A percentile compares a stretch with the other conserved stretches of the same genome.
phyloP scores from a whole-genome alignment of 495 filamentous ascomycete genomes.

The Hypoxylon lenormandii region DNA sequence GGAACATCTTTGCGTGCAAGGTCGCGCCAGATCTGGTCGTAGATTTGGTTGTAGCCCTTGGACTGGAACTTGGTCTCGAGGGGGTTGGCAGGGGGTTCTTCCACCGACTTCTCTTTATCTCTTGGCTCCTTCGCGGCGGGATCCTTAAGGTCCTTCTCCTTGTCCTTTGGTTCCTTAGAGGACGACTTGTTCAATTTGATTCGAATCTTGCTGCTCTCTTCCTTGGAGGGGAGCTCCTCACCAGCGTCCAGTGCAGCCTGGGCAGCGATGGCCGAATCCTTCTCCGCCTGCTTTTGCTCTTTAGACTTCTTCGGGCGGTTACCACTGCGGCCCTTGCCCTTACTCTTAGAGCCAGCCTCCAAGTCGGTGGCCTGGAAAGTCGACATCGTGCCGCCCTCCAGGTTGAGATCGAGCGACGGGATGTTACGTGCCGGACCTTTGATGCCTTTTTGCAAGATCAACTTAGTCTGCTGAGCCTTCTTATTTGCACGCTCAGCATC shows the following conservation, averaged over 20 bases:
- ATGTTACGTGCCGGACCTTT: slow-evolving; percentile 83
- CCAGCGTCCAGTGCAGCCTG: slow-evolving; percentile 86
- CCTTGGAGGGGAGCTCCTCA: slow-evolving; percentile 78
- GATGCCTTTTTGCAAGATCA: slow-evolving; percentile 84
- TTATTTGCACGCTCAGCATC: slow-evolving; percentile 87
- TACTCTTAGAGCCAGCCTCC: slow-evolving; percentile 68
- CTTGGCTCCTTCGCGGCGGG: slow-evolving; percentile 70
- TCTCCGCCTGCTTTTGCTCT: slow-evolving; percentile 95
- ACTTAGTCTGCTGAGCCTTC: slow-evolving; percentile 85
- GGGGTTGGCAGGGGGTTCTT: slow-evolving; percentile 59
- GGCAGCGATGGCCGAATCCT: slow-evolving; percentile 89
- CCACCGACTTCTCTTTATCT: slow-evolving; percentile 74
- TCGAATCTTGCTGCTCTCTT: slow-evolving; percentile 72
- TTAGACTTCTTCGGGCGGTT: slow-evolving; percentile 86
- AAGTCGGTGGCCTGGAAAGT: slow-evolving; percentile 78
- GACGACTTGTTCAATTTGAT: slow-evolving; percentile 66
- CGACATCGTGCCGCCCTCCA: slow-evolving; percentile 88
- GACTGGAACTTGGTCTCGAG: slow-evolving; percentile 75
- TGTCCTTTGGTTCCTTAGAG: slow-evolving; percentile 62
- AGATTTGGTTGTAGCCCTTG: slow-evolving; percentile 95
- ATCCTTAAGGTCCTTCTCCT: slow-evolving; percentile 52
- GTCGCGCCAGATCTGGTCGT: slow-evolving; percentile 98
- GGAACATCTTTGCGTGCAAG: slow-evolving; percentile 92
- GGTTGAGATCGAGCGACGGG: slow-evolving; percentile 79
- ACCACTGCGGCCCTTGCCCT: slow-evolving; percentile 75